phyloP scores from a whole-genome alignment of 495 filamentous ascomycete species.

The Hypomontagnella submonticulosa region DNA sequence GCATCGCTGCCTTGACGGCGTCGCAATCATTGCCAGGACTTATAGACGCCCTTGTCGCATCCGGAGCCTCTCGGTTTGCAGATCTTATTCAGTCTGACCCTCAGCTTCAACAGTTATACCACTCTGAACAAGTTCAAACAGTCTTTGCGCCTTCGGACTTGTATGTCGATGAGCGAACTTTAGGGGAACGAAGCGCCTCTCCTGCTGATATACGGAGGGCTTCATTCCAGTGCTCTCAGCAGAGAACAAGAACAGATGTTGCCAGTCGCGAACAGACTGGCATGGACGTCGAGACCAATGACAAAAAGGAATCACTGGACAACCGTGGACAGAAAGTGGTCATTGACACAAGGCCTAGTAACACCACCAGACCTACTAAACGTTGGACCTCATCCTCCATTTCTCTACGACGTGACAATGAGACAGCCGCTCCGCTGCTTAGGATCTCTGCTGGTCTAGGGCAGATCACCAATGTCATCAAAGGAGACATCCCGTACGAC shows the following conservation, averaged over 20 bases:
- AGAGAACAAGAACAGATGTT: slow-evolving; percentile 7
- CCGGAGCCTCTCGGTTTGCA: slow-evolving; percentile 48
- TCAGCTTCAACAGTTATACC: slow-evolving; percentile 43
- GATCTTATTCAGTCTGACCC: slow-evolving; percentile 45
- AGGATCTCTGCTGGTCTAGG: slow-evolving; percentile 46
- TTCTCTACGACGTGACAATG: slow-evolving; percentile 6
- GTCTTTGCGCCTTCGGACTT: slow-evolving; percentile 49
- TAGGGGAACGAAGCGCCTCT: slow-evolving; percentile 11
- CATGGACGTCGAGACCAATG: slow-evolving; percentile 22
- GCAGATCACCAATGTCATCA: slow-evolving; percentile 47
- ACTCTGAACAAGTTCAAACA: slow-evolving; percentile 42
- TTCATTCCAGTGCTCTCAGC: slow-evolving; percentile 23
- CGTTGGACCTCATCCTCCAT: slow-evolving; percentile 8
- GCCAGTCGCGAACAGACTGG: slow-evolving; percentile 22
- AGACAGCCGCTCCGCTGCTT: slow-evolving; percentile 15
- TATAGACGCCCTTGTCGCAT: slow-evolving; percentile 33
- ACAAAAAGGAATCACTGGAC: slow-evolving; percentile 8
- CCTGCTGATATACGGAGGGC: slow-evolving; percentile 6
- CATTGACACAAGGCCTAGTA: slow-evolving; percentile 21
- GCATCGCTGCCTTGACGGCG: slow-evolving; percentile 6
- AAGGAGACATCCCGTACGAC: slow-evolving; percentile 47
- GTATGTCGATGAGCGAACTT: neutral
- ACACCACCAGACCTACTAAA: slow-evolving; percentile 25
- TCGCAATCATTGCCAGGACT: slow-evolving; percentile 19
- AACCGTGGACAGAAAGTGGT: slow-evolving; percentile 22